Evolutionary conservation across 805 yeast species (phyloP).

Genomic region (Candida anglica): DNA sequence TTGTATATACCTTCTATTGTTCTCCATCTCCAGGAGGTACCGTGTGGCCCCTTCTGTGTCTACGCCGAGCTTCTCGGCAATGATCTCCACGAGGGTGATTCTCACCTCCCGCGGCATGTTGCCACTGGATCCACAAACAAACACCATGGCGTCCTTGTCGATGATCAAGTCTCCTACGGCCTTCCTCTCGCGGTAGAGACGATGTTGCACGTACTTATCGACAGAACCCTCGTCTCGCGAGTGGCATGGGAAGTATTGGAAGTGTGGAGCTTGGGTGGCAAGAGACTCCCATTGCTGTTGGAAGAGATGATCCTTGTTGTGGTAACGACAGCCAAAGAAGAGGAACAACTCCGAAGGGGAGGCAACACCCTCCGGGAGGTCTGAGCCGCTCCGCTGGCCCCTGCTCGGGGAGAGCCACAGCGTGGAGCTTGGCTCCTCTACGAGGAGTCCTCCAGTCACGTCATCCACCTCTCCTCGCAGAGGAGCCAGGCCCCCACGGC

Average conservation of each 20-base stretch:
- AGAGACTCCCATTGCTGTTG: constrained; percentile 47
- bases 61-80: constrained; percentile 42
- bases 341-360: constrained; percentile 38
- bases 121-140: constrained; percentile 91
- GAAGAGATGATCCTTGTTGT: constrained; percentile 66
- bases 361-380: too few relatives aligned
- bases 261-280: constrained; percentile 20
- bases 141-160: constrained; percentile 56
- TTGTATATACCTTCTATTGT: constrained; percentile 65
- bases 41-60: constrained; percentile 44
- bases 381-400: too few relatives aligned
- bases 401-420: too few relatives aligned
- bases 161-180: constrained; percentile 50
- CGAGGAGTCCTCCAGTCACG: too few relatives aligned
- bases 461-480: too few relatives aligned
- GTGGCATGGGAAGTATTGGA: constrained; percentile 39
- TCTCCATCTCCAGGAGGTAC: constrained; percentile 59
- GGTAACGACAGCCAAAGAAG: constrained; percentile 73
- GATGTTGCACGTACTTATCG: constrained; percentile 71
- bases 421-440: too few relatives aligned
- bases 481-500: too few relatives aligned
- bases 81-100: constrained; percentile 65
- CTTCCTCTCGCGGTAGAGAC: constrained; percentile 48
- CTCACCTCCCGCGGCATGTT: constrained; percentile 89
- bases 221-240: constrained; percentile 44